These are phyloP conservation scores for Candida michaelii DNA, from an alignment of 805 yeast genomes.

Conservation along the genomic window DNA sequence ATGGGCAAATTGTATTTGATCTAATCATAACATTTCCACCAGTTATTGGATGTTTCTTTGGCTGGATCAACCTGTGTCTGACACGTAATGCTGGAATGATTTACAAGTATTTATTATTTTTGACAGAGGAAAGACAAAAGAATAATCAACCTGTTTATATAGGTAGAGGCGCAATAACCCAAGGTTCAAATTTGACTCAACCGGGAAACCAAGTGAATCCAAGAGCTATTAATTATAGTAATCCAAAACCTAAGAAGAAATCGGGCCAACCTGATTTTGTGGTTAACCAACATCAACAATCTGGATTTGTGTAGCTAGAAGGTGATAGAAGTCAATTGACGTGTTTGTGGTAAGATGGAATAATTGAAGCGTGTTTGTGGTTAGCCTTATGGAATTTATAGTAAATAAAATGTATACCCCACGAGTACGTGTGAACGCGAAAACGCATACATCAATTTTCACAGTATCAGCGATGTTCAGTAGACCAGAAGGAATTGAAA, in stretches of 20 bases:
- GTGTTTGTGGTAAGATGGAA: too few relatives aligned
- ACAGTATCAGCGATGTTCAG: constrained; percentile 29
- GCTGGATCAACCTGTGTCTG: constrained; percentile 84
- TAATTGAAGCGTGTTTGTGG: too few relatives aligned
- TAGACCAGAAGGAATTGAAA: constrained; percentile 43
- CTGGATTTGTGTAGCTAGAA: constrained; percentile 18
- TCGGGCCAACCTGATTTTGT: constrained; percentile 7
- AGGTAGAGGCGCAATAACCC: constrained; percentile 18
- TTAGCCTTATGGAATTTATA: too few relatives aligned
- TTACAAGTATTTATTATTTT: constrained; percentile 37
- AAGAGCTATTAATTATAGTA: constrained; percentile 7
- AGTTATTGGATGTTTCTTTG: constrained; percentile 68
- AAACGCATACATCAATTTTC: neutral
- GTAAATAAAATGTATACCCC: neutral
- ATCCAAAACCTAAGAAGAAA: constrained; percentile 10
- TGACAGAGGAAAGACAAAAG: constrained; percentile 20
- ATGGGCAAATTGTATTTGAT: constrained; percentile 74
- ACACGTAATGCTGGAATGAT: constrained; percentile 86
- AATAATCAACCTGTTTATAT: constrained; percentile 20
- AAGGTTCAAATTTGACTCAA: constrained; percentile 5
- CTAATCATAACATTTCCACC: constrained; percentile 77
- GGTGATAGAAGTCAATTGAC: too few relatives aligned
- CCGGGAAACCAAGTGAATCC: constrained; percentile 1
- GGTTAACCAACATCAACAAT: constrained; percentile 18
- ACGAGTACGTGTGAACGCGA: neutral